Base-by-base conservation (phyloP, 1,139 yeast species). In the Meyerozyma sp. region DNA sequence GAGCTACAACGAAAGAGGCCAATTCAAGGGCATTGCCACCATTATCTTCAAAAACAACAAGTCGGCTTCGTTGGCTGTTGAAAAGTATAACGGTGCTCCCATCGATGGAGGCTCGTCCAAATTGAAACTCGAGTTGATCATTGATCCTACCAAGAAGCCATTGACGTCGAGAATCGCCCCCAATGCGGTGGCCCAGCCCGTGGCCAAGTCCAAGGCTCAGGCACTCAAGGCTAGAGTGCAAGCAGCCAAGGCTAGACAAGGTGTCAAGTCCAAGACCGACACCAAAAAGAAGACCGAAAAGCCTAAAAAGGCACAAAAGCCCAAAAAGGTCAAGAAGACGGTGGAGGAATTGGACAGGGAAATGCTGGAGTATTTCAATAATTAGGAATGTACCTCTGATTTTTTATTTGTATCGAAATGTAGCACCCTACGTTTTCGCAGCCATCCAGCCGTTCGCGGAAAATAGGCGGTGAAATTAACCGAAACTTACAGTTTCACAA, bases 291-390 rank as follows among this genome's bases (percentile, higher is more conserved):
- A 56, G 48, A 65, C 49, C 18, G 49, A 57, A 48, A 66, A 64
- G 52, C 25, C 37, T 20, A 66, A 63, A 53, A 53, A 57, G 40
- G 54, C 54, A 23, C 51, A 66, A 65, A 62, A 60, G 49, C 65
- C 67, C 42, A 72, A 66, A 61, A 73, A 68, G 55, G 77, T 79
- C 52, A 83, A 84, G 77, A 88, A 87, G 72, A 80, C 93, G 40
- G 79, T 91, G 49, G 98, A 88, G 63, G 87, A 88, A 65, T 79
- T 91, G 58, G 98, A 93, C 66, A 90, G 86, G 62, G 95, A 86
- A 71, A 90, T 90, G 96, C 84, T 89, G 51, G 97, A 84, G 60
- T 86, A 86, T 68, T 84, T 85, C 53, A 78, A 69, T 7, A 34
- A 34, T 18, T 34, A 32, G 21, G 36, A 18, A 32, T 32, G 26